Base-by-base conservation (phyloP, 2,329 filamentous ascomycete genomes). In the Nakataea oryzae region DNA sequence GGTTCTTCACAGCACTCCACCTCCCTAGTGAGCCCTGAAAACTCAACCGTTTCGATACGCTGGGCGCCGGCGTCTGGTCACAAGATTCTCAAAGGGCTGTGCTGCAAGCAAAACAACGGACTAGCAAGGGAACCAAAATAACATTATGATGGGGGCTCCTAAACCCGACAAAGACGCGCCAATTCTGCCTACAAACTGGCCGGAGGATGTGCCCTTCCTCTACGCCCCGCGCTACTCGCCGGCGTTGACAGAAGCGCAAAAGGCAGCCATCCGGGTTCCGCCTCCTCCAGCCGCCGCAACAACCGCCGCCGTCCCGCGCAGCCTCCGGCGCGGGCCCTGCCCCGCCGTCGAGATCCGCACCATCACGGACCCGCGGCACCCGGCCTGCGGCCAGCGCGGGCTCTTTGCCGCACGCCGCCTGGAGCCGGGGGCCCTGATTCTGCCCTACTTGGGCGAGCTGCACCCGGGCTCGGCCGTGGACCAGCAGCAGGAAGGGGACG, bases 371-470 rank as follows among this genome's bases (percentile, higher is more conserved):
- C 70, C 78, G 0, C 66, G 70, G 0, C 86, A 88, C 67, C 86
- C 86, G 0, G 85, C 86, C 14, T 67, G 74, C 66, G 80, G 81
- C 4, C 86, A 88, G 70, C 72, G 69, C 60, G 86, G 86, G 0
- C 81, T 88, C 34, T 87, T 87, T 68, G 84, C 86, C 4, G 73
- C 80, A 1, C 77, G 76, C 9, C 70, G 78, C 61, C 77, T 89
- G 12, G 69, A 74, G 14, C 79, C 85, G 0, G 84, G 82, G 1
- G 73, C 76, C 1, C 79, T 87, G 56, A 78, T 88, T 59, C 67
- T 88, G n/a, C 80, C 81, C 24, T 89, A 88, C 69, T 74, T 87
- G 4, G 86, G 86, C 7, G 74, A 81, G 21, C 74, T 86, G 58
- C 86, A 88, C 71, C 74, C 75, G 1, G 64, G 74, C 68, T 61